Evolutionary conservation across 2,329 filamentous ascomycete species (phyloP).

Genomic region (Neopestalotiopsis sp.): DNA sequence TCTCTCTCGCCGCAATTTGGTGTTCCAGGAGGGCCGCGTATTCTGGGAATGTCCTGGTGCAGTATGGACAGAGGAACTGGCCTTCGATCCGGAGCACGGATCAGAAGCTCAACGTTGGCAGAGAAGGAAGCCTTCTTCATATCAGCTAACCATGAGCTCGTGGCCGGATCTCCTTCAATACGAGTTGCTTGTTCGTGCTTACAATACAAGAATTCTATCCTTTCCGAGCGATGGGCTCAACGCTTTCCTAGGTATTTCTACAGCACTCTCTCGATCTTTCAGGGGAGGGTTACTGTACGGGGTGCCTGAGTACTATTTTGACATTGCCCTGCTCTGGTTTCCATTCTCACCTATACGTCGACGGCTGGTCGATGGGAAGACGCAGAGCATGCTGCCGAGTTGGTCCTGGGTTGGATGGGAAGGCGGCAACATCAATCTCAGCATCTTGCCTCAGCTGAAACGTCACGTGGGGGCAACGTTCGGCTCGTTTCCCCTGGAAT

Average conservation of each 20-base stretch:
- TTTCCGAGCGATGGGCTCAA: background rate
- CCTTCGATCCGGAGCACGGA: background rate
- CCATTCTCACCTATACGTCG: background rate
- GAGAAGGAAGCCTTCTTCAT: background rate
- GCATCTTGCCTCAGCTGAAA: background rate
- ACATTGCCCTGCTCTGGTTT: conserved; percentile 8
- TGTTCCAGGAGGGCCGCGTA: background rate
- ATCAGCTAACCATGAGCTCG: background rate
- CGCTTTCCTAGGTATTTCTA: background rate
- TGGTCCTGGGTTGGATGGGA: conserved; percentile 16
- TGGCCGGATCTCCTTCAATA: conserved; percentile 1
- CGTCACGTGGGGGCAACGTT: background rate
- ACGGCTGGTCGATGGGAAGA: background rate
- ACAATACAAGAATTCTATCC: background rate
- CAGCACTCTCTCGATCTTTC: background rate
- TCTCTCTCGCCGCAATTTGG: background rate
- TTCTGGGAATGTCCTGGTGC: background rate
- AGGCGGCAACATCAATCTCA: background rate
- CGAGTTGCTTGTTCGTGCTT: background rate
- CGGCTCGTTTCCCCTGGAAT: background rate
- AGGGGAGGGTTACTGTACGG: background rate
- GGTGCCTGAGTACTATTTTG: background rate
- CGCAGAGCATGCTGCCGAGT: background rate
- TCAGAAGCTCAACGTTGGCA: background rate
- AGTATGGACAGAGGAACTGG: background rate